Evolutionary conservation across 73 alveolate genomes (phyloP).

Genomic region (Diophrys appendiculata): DNA sequence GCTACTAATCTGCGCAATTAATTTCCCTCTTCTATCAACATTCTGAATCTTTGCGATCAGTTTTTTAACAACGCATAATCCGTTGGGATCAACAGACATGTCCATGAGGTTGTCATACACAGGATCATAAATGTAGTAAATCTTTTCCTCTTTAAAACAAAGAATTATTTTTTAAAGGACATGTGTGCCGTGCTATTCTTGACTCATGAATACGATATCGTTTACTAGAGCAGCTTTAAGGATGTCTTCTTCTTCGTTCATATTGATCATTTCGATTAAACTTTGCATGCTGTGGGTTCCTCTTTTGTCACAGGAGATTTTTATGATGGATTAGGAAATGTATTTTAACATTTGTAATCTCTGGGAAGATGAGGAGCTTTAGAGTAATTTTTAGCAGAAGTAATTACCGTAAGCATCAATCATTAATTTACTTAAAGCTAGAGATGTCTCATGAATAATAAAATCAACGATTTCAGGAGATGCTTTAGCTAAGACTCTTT

Average conservation of each 20-base stretch:
- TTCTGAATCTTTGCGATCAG: constrained; percentile 19
- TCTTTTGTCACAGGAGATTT: constrained; percentile 80
- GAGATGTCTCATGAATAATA: constrained; percentile 66
- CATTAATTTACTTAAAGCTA: constrained; percentile 70
- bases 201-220: constrained; percentile 65
- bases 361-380: constrained; percentile 64
- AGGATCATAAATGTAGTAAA: constrained; percentile 76
- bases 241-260: constrained; percentile 85
- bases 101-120: constrained; percentile 69
- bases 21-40: constrained; percentile 25
- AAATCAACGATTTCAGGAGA: constrained; percentile 79
- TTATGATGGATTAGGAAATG: constrained; percentile 65
- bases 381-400: constrained; percentile 81
- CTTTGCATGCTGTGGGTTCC: constrained; percentile 93
- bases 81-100: constrained; percentile 83
- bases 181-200: constrained; percentile 86
- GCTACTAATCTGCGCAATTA: constrained; percentile 59
- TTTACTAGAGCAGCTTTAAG: constrained; percentile 65
- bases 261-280: constrained; percentile 73
- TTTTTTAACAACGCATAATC: constrained; percentile 80
- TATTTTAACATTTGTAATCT: constrained; percentile 67
- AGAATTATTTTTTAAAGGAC: constrained; percentile 78
- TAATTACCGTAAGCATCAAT: constrained; percentile 88
- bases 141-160: constrained; percentile 71
- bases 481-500: constrained; percentile 76